phyloP scores from a whole-genome alignment of 305 asterid species.

The Nicotiana rustica region DNA sequence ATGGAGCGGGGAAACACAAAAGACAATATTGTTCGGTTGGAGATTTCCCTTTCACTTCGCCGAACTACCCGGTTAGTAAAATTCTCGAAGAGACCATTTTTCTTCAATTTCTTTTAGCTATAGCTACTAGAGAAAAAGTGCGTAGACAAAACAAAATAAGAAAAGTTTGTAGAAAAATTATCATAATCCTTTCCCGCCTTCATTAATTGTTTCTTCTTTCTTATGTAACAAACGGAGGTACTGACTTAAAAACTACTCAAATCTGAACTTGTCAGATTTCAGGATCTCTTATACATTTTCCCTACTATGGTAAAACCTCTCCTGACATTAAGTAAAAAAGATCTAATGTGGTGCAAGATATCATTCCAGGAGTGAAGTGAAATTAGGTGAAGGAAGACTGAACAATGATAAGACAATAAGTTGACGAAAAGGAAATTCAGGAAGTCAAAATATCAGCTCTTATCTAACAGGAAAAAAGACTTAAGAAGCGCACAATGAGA shows the following conservation, averaged over 20 bases:
- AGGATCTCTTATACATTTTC: not conserved
- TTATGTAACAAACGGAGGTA: not conserved
- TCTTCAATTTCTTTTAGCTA: not conserved
- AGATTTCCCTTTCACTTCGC: conserved; percentile 2
- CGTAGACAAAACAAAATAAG: not conserved
- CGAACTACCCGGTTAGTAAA: not conserved
- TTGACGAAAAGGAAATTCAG: not conserved
- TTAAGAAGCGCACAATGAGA: not conserved
- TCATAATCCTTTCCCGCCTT: not conserved
- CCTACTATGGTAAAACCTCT: not conserved
- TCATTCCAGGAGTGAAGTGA: not conserved
- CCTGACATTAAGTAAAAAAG: not conserved
- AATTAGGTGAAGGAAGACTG: not conserved
- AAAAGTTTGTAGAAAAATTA: not conserved
- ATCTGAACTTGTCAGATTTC: not conserved
- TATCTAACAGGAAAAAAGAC: not conserved
- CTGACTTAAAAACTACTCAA: not conserved
- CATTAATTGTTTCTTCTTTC: not conserved
- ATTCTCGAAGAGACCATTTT: not conserved
- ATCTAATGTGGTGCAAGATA: not conserved
- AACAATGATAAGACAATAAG: not conserved
- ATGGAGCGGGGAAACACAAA: not conserved
- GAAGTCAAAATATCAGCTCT: not conserved
- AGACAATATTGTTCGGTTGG: not conserved
- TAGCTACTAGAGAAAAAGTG: not conserved